phyloP scores from a whole-genome alignment of 1,139 yeast species.

The Yamadazyma diddensiae region DNA sequence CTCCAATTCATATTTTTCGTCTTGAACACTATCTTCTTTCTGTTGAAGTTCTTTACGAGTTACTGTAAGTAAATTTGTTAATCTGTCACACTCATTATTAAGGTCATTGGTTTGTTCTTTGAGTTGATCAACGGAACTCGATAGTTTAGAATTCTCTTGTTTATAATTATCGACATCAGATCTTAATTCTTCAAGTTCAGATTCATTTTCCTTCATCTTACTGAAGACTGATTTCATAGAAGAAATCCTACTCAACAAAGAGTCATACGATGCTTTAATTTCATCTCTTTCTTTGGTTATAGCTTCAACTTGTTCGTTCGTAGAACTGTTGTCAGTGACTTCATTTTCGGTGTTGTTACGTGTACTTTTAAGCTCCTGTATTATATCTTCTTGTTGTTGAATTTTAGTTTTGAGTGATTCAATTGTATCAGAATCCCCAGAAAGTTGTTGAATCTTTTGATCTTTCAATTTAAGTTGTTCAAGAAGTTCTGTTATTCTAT shows the following conservation, averaged over 20 bases:
- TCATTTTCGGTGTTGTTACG: not conserved
- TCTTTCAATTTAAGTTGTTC: constrained; percentile 1
- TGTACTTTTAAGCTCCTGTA: no score
- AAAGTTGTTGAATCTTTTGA: not conserved
- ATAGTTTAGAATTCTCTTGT: constrained; percentile 19
- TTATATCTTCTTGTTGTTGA: no score
- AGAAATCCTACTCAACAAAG: constrained; percentile 69
- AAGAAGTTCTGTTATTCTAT: not conserved
- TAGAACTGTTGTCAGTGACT: not conserved
- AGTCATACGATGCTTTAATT: constrained; percentile 69
- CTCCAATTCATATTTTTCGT: constrained; percentile 47
- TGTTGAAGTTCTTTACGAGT: constrained; percentile 46
- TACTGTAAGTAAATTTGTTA: constrained; percentile 48
- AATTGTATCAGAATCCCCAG: constrained; percentile 2
- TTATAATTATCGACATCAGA: constrained; percentile 29
- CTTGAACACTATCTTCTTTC: constrained; percentile 39
- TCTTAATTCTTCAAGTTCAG: constrained; percentile 61
- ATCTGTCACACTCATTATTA: constrained; percentile 65
- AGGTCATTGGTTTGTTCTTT: constrained; percentile 54
- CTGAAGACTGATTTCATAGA: constrained; percentile 76
- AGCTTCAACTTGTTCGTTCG: constrained; percentile 8
- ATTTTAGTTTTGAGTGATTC: not conserved
- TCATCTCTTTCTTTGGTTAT: constrained; percentile 56
- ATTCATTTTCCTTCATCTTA: constrained; percentile 74
- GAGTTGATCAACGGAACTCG: constrained; percentile 22